Percentiles rank a stretch among this genome's conserved stretches.
Evolutionary conservation across 2,329 filamentous ascomycete species (phyloP).

Genomic region (Karstenula rhodostoma): DNA sequence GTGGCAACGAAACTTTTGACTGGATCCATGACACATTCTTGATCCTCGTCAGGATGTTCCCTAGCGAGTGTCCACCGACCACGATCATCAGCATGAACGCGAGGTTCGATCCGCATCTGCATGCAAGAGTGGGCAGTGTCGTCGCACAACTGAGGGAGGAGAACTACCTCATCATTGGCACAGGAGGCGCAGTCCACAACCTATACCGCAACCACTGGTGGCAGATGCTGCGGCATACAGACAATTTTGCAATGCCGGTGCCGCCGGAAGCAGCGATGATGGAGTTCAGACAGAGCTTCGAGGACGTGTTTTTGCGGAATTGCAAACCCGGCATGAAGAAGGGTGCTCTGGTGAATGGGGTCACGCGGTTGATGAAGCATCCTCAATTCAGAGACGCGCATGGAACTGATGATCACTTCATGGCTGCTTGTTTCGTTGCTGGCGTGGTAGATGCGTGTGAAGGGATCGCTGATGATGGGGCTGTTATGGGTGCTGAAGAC

Average conservation of each 20-base stretch:
- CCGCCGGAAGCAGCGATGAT: constrained; percentile 68
- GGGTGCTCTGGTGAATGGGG: constrained; percentile 57
- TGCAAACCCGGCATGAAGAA: constrained; percentile 57
- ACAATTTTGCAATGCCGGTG: constrained; percentile 68
- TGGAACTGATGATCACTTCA: constrained; percentile 75
- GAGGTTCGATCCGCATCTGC: constrained; percentile 64
- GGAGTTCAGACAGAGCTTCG: constrained; percentile 71
- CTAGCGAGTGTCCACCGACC: constrained; percentile 69
- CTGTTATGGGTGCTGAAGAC: constrained; percentile 40
- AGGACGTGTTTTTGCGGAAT: constrained; percentile 65
- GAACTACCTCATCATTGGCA: constrained; percentile 65
- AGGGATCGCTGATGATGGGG: constrained; percentile 26
- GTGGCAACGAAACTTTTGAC: constrained; percentile 65
- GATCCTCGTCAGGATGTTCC: constrained; percentile 75
- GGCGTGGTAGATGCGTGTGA: constrained; percentile 51
- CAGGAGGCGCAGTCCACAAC: constrained; percentile 73
- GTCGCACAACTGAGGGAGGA: constrained; percentile 64
- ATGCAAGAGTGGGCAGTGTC: constrained; percentile 65
- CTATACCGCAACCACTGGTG: constrained; percentile 72
- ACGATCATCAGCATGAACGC: constrained; percentile 66
- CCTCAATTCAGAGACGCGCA: constrained; percentile 72
- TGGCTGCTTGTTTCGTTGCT: constrained; percentile 70
- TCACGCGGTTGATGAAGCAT: constrained; percentile 73
- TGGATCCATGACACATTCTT: constrained; percentile 79
- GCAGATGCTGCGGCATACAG: constrained; percentile 69